Base-by-base conservation (phyloP, 352 stramenopile genomes). In the Phytopythium oedochilum region DNA sequence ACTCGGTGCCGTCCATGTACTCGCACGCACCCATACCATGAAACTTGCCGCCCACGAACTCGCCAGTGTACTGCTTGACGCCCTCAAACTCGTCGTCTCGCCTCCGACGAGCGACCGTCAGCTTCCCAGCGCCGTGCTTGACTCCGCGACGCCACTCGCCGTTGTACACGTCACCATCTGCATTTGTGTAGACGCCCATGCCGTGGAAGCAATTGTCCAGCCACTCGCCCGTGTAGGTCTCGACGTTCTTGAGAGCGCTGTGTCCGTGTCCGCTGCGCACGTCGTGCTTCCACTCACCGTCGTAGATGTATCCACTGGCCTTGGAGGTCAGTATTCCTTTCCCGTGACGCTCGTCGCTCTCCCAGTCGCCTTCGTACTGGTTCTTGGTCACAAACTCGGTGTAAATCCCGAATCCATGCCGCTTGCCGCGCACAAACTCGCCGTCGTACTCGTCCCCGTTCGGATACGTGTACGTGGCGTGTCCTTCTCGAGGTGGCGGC, bases 1-100 rank as follows among this genome's bases (percentile, higher is more conserved):
- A 98, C 31, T 97, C 68, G 48, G 89, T 86, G 23, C 87, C 90
- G 61, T 97, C 87, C 38, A 65, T 55, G 44, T 96, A 96, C 35
- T 88, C 62, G 8, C 88, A 85, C 0, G 79, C 96, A 7, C 95
- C 95, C 2, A 73, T 75, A 22, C 91, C 88, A 40, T 96, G 66
- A 40, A 88, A 88, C 18, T 70, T 72, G 3, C 74, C 71, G 29
- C 71, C 61, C 17, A 51, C 31, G 71, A 83, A 94, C 59, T 91
- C 83, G 9, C 80, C 85, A 31, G 79, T 68, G 50, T 86, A 89
- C 48, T 81, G 65, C n/a, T 78, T 75, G 5, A 88, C 34, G 14
- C 73, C 71, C 34, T 70, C 68, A 62, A 77, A 76, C 49, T 71
- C 61, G 17, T 76, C 60, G 0, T 64, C 55, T 10, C 58, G 46